Evolutionary conservation across 2,329 filamentous ascomycete genomes (phyloP).

Genomic region (Colletotrichum tamarilloi): DNA sequence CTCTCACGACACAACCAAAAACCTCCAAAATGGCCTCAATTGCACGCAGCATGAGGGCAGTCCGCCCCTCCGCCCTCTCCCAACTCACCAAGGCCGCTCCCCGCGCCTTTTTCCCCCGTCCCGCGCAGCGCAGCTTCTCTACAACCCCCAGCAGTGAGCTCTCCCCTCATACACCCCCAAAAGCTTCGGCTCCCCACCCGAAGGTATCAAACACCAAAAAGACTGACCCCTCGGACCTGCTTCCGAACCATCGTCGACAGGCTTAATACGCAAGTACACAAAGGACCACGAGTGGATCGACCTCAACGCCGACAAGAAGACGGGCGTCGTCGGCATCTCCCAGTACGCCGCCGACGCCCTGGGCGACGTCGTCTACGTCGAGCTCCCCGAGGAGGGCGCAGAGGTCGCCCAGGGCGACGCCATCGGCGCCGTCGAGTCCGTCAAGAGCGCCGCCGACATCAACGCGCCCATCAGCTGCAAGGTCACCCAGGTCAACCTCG

Average conservation of each 20-base stretch:
- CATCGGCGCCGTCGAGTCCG: constrained; percentile 95
- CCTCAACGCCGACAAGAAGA: constrained; percentile 83
- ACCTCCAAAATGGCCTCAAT: constrained; percentile 68
- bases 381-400: constrained; percentile 81
- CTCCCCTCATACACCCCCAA: background rate
- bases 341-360: constrained; percentile 91
- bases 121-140: constrained; percentile 54
- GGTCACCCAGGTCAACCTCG: constrained; percentile 78
- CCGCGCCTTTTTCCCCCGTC: constrained; percentile 51
- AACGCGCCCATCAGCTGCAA: constrained; percentile 86
- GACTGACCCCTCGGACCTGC: constrained; percentile 19
- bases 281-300: constrained; percentile 99
- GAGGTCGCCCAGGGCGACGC: constrained; percentile 81
- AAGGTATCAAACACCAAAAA: background rate
- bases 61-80: constrained; percentile 58
- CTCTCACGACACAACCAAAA: background rate
- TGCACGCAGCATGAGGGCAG: constrained; percentile 64
- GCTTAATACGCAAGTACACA: constrained; percentile 84
- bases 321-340: constrained; percentile 86
- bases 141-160: constrained; percentile 51
- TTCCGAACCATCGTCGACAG: constrained; percentile 49
- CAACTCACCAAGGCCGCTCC: constrained; percentile 48
- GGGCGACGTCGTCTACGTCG: constrained; percentile 96
- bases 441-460: constrained; percentile 99
- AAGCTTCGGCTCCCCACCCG: constrained; percentile 7